Conservation (phyloP, 306 rosid species). For the Begonia masoniana region DNA sequence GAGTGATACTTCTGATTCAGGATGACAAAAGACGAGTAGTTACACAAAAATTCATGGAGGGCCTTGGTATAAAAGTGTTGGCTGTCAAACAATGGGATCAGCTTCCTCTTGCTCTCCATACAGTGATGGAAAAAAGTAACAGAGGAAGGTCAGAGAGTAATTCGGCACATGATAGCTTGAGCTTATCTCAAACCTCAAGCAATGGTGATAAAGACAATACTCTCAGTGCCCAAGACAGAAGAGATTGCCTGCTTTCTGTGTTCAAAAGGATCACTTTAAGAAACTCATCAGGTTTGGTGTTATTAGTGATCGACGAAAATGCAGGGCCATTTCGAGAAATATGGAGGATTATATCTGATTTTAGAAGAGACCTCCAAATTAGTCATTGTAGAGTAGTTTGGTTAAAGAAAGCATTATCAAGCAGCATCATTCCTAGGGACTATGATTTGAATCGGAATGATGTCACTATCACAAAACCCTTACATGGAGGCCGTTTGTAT, state of each 20-base stretch:
- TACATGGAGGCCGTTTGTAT: slow-evolving; percentile 49
- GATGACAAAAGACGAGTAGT: slow-evolving; percentile 13
- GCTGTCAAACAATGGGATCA: slow-evolving; percentile 17
- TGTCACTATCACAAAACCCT: slow-evolving; percentile 30
- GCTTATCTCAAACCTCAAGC: slow-evolving; percentile 11
- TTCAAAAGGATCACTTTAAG: slow-evolving; percentile 14
- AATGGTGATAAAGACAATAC: slow-evolving; percentile 7
- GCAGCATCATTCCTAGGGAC: slow-evolving; percentile 4
- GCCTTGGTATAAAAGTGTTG: slow-evolving; percentile 19
- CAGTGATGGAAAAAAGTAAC: slow-evolving; percentile 8
- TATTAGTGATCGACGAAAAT: slow-evolving; percentile 22
- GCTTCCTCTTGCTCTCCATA: slow-evolving; percentile 14
- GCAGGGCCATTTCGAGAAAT: slow-evolving; percentile 15
- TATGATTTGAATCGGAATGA: slow-evolving; percentile 26
- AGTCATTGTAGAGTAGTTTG: slow-evolving; percentile 45
- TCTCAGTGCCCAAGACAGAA: slow-evolving; percentile 10
- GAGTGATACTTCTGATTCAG: slow-evolving; percentile 19
- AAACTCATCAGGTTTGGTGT: slow-evolving; percentile 11
- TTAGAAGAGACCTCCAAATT: slow-evolving; percentile 12
- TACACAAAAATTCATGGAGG: slow-evolving; percentile 24
- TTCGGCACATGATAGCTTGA: slow-evolving; percentile 9
- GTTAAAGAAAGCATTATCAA: slow-evolving; percentile 33
- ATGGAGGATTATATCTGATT: slow-evolving; percentile 12
- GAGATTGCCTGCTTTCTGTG: slow-evolving; percentile 10
- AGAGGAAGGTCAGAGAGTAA: slow-evolving; percentile 11